Conservation (phyloP, 441 rosid genomes). For the Gossypium schwendimanii region DNA sequence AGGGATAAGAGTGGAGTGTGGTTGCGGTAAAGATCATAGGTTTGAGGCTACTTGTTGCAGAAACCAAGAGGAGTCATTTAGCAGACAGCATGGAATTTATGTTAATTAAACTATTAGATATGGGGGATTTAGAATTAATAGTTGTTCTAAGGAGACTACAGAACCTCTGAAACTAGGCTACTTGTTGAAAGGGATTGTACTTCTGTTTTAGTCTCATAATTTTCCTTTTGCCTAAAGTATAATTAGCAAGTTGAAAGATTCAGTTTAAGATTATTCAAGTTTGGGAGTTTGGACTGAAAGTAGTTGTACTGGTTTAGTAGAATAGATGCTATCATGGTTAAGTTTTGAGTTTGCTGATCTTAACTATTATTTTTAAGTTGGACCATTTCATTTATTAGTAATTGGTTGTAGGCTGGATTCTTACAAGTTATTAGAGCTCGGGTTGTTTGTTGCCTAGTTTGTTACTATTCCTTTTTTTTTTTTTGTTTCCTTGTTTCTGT, state of each 20-base stretch:
- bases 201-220: background rate
- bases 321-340: background rate
- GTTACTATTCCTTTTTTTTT: background rate
- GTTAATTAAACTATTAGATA: background rate
- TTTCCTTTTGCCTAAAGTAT: background rate
- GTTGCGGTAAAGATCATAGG: background rate
- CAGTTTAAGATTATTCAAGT: background rate
- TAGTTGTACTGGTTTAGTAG: background rate
- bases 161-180: background rate
- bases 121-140: background rate
- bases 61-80: background rate
- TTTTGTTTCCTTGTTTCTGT: background rate
- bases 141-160: background rate
- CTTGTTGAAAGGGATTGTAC: background rate
- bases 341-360: background rate
- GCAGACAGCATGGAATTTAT: background rate
- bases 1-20: background rate
- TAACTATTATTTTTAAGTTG: background rate
- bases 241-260: background rate
- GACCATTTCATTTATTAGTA: background rate
- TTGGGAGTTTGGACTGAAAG: background rate
- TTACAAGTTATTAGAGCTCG: background rate
- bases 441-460: background rate
- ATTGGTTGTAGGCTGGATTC: background rate
- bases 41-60: background rate